phyloP scores from a whole-genome alignment of 1,284 basidiomycete species.

The Fomes fomentarius region DNA sequence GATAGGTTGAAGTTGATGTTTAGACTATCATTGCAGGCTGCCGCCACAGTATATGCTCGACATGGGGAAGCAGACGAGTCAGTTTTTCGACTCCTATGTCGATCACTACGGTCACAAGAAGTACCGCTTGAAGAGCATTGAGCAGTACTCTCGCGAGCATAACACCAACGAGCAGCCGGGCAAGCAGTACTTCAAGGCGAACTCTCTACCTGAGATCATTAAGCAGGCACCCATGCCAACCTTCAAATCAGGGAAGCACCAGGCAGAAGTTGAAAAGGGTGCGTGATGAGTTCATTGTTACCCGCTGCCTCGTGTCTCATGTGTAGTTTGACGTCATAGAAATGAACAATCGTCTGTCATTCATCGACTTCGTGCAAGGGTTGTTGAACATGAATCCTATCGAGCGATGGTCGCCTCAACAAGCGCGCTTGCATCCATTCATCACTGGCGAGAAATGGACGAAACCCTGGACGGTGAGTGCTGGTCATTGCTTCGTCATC shows the following conservation, averaged over 20 bases:
- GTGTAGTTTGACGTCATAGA: slow-evolving; percentile 51
- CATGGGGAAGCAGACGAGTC: slow-evolving; percentile 91
- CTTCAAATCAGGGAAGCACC: slow-evolving; percentile 77
- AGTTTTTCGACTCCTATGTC: slow-evolving; percentile 89
- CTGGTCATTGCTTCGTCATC: background rate
- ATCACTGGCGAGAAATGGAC: slow-evolving; percentile 96
- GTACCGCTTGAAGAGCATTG: slow-evolving; percentile 88
- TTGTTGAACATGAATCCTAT: slow-evolving; percentile 94
- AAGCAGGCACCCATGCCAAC: slow-evolving; percentile 91
- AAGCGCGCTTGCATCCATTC: slow-evolving; percentile 95
- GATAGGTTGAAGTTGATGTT: background rate
- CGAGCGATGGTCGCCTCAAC: slow-evolving; percentile 96
- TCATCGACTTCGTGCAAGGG: slow-evolving; percentile 98
- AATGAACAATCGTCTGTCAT: slow-evolving; percentile 90
- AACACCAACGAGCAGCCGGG: slow-evolving; percentile 95
- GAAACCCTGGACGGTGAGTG: slow-evolving; percentile 83
- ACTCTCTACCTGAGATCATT: slow-evolving; percentile 93
- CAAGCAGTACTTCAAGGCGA: slow-evolving; percentile 98
- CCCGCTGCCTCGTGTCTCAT: slow-evolving; percentile 7
- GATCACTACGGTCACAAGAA: slow-evolving; percentile 88
- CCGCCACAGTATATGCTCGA: slow-evolving; percentile 95
- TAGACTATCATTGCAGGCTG: slow-evolving; percentile 49
- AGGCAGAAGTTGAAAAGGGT: slow-evolving; percentile 94
- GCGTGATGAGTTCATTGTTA: slow-evolving; percentile 25
- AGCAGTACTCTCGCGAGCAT: slow-evolving; percentile 96